These are phyloP conservation scores for Zygnema cylindricum DNA, from an alignment of 139 green algal species.

Conservation along the genomic window DNA sequence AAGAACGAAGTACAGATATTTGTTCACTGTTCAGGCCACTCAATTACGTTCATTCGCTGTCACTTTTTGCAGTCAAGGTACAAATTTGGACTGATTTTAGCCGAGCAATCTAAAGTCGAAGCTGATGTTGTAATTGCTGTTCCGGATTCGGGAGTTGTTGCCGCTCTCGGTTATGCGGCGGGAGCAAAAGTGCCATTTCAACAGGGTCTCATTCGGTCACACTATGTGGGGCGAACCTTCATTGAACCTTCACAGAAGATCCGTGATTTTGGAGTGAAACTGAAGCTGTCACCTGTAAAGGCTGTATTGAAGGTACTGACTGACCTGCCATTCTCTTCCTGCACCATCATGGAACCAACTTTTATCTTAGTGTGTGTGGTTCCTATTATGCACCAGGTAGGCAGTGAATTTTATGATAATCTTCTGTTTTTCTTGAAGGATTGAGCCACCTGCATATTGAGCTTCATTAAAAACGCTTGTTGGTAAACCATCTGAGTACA, in stretches of 20 bases:
- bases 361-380: too few relatives aligned
- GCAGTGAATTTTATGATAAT: too few relatives aligned
- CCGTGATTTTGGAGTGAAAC: constrained; percentile 87
- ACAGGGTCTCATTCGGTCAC: constrained; percentile 92
- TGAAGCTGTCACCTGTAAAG: constrained; percentile 62
- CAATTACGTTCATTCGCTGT: too few relatives aligned
- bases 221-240: constrained; percentile 99
- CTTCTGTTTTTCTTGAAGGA: too few relatives aligned
- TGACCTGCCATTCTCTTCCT: too few relatives aligned
- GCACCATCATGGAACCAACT: too few relatives aligned
- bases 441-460: too few relatives aligned
- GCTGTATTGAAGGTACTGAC: constrained; percentile 38
- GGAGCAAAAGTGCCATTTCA: constrained; percentile 84
- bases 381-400: too few relatives aligned
- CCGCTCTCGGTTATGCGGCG: constrained; percentile 58
- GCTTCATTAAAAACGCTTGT: too few relatives aligned
- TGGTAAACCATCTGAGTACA: too few relatives aligned
- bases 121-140: constrained; percentile 63
- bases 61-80: constrained; percentile 41
- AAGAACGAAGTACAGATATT: too few relatives aligned
- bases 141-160: constrained; percentile 55
- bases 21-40: too few relatives aligned
- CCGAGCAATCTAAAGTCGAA: constrained; percentile 50
- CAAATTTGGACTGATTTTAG: constrained; percentile 60
- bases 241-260: constrained; percentile 97